These are phyloP conservation scores for Diaporthe australafricana DNA, from an alignment of 2,329 filamentous ascomycete species.

Conservation along the genomic window DNA sequence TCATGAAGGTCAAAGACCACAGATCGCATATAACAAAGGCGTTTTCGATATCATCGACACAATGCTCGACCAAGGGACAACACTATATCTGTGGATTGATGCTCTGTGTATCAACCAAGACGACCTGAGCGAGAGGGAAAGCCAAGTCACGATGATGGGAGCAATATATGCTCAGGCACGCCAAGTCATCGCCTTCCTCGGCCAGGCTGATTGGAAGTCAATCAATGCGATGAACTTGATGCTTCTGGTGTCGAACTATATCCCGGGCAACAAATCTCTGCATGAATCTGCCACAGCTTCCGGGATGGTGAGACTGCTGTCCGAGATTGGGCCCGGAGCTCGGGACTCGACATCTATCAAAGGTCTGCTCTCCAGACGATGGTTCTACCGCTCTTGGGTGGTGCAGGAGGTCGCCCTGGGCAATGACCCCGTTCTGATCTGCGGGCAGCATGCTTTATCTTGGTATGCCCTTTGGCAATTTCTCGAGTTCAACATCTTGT, in stretches of 20 bases:
- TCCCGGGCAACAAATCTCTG: background rate
- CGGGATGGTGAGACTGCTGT: background rate
- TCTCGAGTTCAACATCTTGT: background rate
- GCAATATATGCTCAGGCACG: background rate
- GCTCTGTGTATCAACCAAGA: constrained; percentile 22
- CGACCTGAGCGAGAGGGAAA: constrained; percentile 2
- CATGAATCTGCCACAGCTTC: background rate
- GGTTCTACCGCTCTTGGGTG: constrained; percentile 37
- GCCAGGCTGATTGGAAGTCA: background rate
- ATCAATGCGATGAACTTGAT: constrained; percentile 4
- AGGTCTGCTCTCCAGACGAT: constrained; percentile 11
- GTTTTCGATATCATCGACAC: background rate
- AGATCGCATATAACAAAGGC: background rate
- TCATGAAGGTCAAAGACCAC: background rate
- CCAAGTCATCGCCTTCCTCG: constrained; percentile 10
- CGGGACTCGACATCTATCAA: background rate
- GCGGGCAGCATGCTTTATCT: constrained; percentile 5
- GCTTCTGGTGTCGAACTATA: background rate
- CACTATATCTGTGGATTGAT: constrained; percentile 22
- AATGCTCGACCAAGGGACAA: background rate
- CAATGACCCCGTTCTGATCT: background rate
- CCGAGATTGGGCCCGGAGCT: background rate
- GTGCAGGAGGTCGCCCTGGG: constrained; percentile 36
- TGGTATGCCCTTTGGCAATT: background rate
- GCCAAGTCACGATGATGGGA: constrained; percentile 16